Evolutionary conservation across 768 basidiomycete genomes (phyloP).

Genomic region (Boletus vinaceobasis): DNA sequence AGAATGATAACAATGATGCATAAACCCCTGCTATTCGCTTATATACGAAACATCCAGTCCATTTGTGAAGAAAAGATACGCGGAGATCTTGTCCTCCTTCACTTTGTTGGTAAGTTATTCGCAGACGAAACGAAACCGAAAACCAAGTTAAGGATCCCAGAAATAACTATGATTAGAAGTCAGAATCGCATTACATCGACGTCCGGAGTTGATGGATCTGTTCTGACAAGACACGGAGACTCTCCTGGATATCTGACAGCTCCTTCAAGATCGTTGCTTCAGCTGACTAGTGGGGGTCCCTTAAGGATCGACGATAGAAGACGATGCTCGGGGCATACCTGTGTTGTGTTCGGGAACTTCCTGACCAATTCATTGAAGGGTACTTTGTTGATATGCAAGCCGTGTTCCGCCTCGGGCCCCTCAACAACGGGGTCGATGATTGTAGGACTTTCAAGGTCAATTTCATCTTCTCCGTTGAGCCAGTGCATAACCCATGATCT

Average conservation of each 20-base stretch:
- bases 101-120: constrained; percentile 1
- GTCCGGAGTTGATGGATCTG: constrained; percentile 31
- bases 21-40: constrained; percentile 1
- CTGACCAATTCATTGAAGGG: constrained; percentile 67
- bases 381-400: constrained; percentile 65
- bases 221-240: constrained; percentile 36
- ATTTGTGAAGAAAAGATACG: not conserved
- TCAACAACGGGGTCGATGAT: constrained; percentile 60
- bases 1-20: not conserved
- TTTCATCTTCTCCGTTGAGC: constrained; percentile 60
- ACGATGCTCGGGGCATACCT: constrained; percentile 44
- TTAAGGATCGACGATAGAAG: constrained; percentile 5
- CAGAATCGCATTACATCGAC: constrained; percentile 4
- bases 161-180: not conserved
- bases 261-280: constrained; percentile 67
- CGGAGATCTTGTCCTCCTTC: not conserved
- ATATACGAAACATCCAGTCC: not conserved
- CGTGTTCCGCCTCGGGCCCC: constrained; percentile 48
- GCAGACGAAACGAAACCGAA: not conserved
- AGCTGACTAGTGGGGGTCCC: constrained; percentile 50
- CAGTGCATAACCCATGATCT: constrained; percentile 67
- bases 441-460: constrained; percentile 50
- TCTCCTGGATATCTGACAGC: constrained; percentile 51
- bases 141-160: not conserved
- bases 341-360: constrained; percentile 67